Evolutionary conservation across 108 stramenopile species (phyloP).

Genomic region (Stephanodiscus minutulus): DNA sequence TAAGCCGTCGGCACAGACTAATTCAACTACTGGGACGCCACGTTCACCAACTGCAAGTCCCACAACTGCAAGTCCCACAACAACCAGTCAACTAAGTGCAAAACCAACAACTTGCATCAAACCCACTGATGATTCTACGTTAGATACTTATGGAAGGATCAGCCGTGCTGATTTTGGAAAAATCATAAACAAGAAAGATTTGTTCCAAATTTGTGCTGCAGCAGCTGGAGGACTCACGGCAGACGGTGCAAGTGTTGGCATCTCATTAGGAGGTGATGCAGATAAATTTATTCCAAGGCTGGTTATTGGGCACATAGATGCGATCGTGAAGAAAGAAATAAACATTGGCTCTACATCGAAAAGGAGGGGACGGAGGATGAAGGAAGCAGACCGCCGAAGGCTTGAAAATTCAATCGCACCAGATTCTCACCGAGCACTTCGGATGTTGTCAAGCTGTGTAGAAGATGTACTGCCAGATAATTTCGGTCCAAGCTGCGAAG

Average conservation of each 20-base stretch:
- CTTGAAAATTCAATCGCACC: slow-evolving; percentile 24
- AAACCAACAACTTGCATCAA: neutral
- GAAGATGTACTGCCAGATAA: slow-evolving; percentile 1
- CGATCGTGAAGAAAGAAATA: neutral
- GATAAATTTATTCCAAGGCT: slow-evolving; percentile 21
- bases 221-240: slow-evolving; percentile 16
- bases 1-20: too few relatives aligned
- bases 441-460: slow-evolving; percentile 12
- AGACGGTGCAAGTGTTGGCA: slow-evolving; percentile 6
- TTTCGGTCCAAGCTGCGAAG: slow-evolving; percentile 12
- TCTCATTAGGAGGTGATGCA: slow-evolving; percentile 4
- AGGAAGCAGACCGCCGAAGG: slow-evolving; percentile 12
- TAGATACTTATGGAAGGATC: slow-evolving; percentile 38
- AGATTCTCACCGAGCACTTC: slow-evolving; percentile 17
- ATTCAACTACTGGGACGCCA: too few relatives aligned
- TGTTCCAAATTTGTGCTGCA: slow-evolving; percentile 21
- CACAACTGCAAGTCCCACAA: too few relatives aligned
- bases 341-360: slow-evolving; percentile 1
- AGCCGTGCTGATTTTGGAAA: slow-evolving; percentile 14
- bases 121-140: slow-evolving; percentile 12
- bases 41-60: too few relatives aligned
- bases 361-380: slow-evolving; percentile 8
- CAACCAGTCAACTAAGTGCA: too few relatives aligned
- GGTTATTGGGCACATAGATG: slow-evolving; percentile 7
- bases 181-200: slow-evolving; percentile 26